phyloP scores from a whole-genome alignment of 345 rosid genomes.

The Combretum micranthum region DNA sequence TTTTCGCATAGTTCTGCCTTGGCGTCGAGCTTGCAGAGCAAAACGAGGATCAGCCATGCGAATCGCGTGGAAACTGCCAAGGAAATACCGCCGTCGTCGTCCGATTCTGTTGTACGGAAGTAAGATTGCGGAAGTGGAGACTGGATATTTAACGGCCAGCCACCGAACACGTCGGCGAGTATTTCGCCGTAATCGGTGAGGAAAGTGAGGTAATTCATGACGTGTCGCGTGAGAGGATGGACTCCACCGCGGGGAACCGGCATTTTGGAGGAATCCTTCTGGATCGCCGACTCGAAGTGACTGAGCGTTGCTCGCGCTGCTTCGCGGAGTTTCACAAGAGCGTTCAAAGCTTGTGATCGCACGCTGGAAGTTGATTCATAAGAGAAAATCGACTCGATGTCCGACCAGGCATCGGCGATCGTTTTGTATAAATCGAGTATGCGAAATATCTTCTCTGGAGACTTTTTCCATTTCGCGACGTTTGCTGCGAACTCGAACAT shows the following conservation, averaged over 20 bases:
- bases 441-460: constrained; percentile 19
- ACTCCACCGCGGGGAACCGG: constrained; percentile 10
- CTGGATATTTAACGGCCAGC: background rate
- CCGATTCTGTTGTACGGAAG: background rate
- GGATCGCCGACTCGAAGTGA: constrained; percentile 8
- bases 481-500: constrained; percentile 17
- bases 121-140: constrained; percentile 9
- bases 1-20: constrained; percentile 13
- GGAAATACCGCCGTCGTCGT: background rate
- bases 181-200: constrained; percentile 9
- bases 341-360: constrained; percentile 8
- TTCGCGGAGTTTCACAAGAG: constrained; percentile 12
- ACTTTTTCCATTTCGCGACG: constrained; percentile 8
- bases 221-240: constrained; percentile 7
- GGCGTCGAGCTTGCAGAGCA: constrained; percentile 18
- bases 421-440: constrained; percentile 17
- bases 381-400: constrained; percentile 12
- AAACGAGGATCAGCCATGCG: constrained; percentile 18
- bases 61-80: constrained; percentile 7
- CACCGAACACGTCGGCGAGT: constrained; percentile 8
- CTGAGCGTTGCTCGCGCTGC: constrained; percentile 10
- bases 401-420: constrained; percentile 11
- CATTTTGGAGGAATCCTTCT: constrained; percentile 11
- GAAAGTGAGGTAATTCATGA: constrained; percentile 7
- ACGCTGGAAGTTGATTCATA: constrained; percentile 6